phyloP scores from a whole-genome alignment of 306 rosid species.

The Dryas drummondii region DNA sequence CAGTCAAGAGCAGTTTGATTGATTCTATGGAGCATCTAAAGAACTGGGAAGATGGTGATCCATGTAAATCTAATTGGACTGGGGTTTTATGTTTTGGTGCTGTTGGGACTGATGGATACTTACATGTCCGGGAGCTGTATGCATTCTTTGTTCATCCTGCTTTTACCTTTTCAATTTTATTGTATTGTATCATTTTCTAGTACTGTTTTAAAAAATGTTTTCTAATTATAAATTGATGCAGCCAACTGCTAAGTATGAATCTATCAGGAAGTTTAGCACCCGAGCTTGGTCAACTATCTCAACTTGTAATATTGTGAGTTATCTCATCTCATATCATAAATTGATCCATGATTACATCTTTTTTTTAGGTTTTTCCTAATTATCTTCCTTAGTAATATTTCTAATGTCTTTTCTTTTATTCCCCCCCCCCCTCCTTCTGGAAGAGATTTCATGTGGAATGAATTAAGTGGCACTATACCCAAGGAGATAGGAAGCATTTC shows the following conservation, averaged over 20 bases:
- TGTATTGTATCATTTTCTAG: neutral
- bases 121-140: constrained; percentile 67
- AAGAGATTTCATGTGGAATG: constrained; percentile 94
- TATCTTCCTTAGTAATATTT: constrained; percentile 18
- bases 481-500: constrained; percentile 71
- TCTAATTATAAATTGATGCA: constrained; percentile 40
- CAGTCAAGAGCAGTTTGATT: constrained; percentile 56
- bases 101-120: constrained; percentile 44
- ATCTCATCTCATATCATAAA: constrained; percentile 15
- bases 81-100: constrained; percentile 51
- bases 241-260: constrained; percentile 58
- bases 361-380: constrained; percentile 1
- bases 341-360: constrained; percentile 12
- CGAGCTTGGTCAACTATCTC: constrained; percentile 66
- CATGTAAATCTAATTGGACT: constrained; percentile 70
- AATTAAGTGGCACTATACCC: constrained; percentile 64
- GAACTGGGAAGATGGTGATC: constrained; percentile 68
- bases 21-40: constrained; percentile 49
- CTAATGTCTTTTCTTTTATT: constrained; percentile 37
- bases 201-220: neutral
- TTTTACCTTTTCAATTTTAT: neutral
- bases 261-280: constrained; percentile 72
- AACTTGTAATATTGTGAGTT: constrained; percentile 65
- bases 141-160: constrained; percentile 17
- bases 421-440: neutral